Conservation (phyloP, 176 grass and related monocot genomes). For the Cenchrus purpureus region DNA sequence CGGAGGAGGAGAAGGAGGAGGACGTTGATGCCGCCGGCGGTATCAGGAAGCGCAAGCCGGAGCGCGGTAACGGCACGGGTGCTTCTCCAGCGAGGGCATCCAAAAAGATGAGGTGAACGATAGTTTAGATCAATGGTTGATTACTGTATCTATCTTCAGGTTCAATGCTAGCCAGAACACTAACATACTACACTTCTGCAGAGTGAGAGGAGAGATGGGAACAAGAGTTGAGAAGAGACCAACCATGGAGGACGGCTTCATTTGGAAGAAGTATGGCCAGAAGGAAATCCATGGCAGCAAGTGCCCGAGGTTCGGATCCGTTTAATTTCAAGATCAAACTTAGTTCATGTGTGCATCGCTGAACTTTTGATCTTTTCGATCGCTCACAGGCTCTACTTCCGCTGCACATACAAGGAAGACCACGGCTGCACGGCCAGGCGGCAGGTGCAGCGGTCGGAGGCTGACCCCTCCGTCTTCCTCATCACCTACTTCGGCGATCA, state of each 20-base stretch:
- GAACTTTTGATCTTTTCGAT: not conserved
- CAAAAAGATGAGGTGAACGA: conserved; percentile 28
- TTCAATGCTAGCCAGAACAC: not conserved
- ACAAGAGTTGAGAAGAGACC: not conserved
- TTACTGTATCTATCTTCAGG: not conserved
- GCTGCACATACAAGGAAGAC: conserved; percentile 53
- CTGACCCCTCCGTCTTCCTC: conserved; percentile 32
- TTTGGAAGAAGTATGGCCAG: conserved; percentile 68
- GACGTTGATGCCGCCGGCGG: not conserved
- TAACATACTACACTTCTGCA: not conserved
- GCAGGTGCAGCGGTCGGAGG: conserved; percentile 50
- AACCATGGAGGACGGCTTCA: conserved; percentile 41
- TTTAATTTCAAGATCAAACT: not conserved
- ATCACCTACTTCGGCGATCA: conserved; percentile 52
- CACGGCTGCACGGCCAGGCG: conserved; percentile 45
- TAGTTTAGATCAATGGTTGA: not conserved
- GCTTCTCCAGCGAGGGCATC: not conserved
- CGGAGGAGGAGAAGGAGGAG: not conserved
- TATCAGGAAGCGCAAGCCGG: conserved; percentile 1
- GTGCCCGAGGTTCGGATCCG: conserved; percentile 37
- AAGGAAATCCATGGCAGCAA: conserved; percentile 48
- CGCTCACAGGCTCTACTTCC: conserved; percentile 46
- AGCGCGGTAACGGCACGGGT: not conserved
- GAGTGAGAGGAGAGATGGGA: not conserved
- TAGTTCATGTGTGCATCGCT: not conserved